These are phyloP conservation scores for Solanum clarkiae DNA, from an alignment of 257 asterid species.

Conservation along the genomic window DNA sequence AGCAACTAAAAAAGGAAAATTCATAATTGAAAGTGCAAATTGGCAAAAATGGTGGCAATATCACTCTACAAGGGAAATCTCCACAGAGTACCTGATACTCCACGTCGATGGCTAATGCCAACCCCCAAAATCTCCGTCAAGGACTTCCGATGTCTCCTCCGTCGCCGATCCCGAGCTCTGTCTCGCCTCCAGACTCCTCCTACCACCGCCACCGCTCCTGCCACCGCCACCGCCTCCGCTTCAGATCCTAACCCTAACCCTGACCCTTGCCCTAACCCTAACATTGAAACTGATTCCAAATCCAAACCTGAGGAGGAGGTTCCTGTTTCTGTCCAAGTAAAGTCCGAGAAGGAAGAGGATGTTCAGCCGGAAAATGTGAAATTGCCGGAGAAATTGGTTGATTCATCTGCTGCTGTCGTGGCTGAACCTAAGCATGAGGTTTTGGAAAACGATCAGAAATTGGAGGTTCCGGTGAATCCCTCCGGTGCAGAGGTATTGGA, in stretches of 20 bases:
- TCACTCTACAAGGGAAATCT: constrained; percentile 86
- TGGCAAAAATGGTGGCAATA: constrained; percentile 52
- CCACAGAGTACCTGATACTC: constrained; percentile 56
- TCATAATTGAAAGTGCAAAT: neutral
- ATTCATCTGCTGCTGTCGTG: neutral
- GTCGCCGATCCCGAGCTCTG: constrained; percentile 66
- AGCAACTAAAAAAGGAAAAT: neutral
- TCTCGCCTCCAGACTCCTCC: constrained; percentile 25
- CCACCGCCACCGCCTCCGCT: constrained; percentile 14
- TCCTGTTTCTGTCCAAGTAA: neutral
- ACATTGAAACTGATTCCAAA: neutral
- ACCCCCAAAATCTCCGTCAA: constrained; percentile 46
- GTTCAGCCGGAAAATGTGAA: neutral
- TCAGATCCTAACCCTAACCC: constrained; percentile 18
- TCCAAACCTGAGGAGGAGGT: constrained; percentile 9
- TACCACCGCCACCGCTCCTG: neutral
- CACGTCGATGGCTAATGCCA: constrained; percentile 64
- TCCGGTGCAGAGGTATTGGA: neutral
- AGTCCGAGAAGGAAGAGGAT: neutral
- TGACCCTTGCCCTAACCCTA: constrained; percentile 15
- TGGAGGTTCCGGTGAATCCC: constrained; percentile 7
- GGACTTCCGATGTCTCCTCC: constrained; percentile 50
- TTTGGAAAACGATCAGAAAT: neutral
- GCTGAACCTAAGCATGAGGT: neutral
- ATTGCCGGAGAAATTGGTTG: neutral